Percentiles rank a stretch among this genome's conserved stretches.
These are phyloP conservation scores for Suillus cothurnatus DNA, from an alignment of 768 basidiomycete genomes.

Conservation along the genomic window DNA sequence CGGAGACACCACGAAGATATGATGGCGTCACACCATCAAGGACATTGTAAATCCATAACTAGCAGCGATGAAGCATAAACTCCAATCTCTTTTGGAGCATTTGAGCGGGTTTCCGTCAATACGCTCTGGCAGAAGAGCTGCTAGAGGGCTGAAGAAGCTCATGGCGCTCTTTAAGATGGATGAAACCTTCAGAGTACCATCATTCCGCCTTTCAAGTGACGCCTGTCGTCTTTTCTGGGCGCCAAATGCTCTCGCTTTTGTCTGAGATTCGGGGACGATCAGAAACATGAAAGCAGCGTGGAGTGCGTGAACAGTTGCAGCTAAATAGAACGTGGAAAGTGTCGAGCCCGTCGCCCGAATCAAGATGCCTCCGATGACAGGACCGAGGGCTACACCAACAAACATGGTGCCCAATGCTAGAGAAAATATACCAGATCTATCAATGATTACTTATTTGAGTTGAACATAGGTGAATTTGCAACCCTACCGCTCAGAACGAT, in stretches of 20 bases:
- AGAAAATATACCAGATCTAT: conserved; percentile 67
- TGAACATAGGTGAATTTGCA: neutral
- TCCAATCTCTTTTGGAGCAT: conserved; percentile 59
- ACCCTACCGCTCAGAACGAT: conserved; percentile 53
- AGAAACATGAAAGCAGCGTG: conserved; percentile 54
- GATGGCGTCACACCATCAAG: conserved; percentile 38
- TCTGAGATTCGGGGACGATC: conserved; percentile 79
- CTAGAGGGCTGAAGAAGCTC: conserved; percentile 71
- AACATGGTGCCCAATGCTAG: conserved; percentile 68
- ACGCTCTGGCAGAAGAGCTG: conserved; percentile 56
- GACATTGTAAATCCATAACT: conserved; percentile 50
- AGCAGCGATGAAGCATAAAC: conserved; percentile 54
- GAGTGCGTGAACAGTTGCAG: conserved; percentile 49
- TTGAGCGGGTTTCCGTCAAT: conserved; percentile 41
- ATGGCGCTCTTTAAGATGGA: conserved; percentile 46
- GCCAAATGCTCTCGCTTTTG: conserved; percentile 43
- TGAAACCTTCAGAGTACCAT: conserved; percentile 2
- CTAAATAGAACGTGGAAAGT: conserved; percentile 74
- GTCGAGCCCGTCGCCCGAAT: conserved; percentile 56
- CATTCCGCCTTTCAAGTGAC: conserved; percentile 11
- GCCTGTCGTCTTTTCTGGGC: conserved; percentile 18
- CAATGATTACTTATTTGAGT: conserved; percentile 10
- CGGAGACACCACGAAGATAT: conserved; percentile 1
- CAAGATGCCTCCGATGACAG: conserved; percentile 67
- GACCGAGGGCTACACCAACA: conserved; percentile 77